A percentile compares a stretch with the other conserved stretches of the same genome.
Conservation (phyloP, 805 yeast species). For the Ascoidea rubescens region DNA sequence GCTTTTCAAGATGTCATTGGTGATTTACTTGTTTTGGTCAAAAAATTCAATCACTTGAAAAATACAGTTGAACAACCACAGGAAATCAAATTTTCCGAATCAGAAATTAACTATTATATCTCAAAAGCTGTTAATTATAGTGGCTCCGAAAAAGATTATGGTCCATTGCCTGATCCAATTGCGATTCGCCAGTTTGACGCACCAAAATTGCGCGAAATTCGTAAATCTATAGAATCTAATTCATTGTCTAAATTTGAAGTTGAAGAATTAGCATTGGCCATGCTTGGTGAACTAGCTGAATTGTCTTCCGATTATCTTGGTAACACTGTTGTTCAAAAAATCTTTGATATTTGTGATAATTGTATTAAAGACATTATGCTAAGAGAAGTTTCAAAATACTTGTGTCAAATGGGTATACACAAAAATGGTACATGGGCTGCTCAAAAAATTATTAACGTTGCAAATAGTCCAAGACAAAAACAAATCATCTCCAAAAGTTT, state of each 20-base stretch:
- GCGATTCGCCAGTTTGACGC: constrained; percentile 69
- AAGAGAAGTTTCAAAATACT: constrained; percentile 57
- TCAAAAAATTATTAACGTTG: constrained; percentile 79
- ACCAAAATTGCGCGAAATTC: constrained; percentile 72
- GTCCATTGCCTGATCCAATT: constrained; percentile 66
- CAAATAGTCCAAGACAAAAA: constrained; percentile 48
- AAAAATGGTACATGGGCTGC: constrained; percentile 99
- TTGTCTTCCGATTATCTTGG: constrained; percentile 88
- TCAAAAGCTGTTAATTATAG: constrained; percentile 27
- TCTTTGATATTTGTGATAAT: constrained; percentile 60
- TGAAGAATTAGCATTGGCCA: constrained; percentile 70
- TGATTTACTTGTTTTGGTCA: constrained; percentile 18
- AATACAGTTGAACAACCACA: constrained; percentile 13
- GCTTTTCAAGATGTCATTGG: constrained; percentile 14
- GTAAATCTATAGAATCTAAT: constrained; percentile 56
- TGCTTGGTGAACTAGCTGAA: constrained; percentile 83
- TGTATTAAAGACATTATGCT: constrained; percentile 71
- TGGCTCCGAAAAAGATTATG: constrained; percentile 41
- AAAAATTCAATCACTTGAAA: constrained; percentile 19
- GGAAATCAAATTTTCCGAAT: not conserved
- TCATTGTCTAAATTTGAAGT: constrained; percentile 43
- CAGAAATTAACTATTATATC: constrained; percentile 23
- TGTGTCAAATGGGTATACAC: constrained; percentile 89
- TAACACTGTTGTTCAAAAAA: constrained; percentile 87
- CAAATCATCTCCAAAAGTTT: constrained; percentile 54